Evolutionary conservation across 257 asterid species (phyloP).

Genomic region (Nicotiana paniculata): DNA sequence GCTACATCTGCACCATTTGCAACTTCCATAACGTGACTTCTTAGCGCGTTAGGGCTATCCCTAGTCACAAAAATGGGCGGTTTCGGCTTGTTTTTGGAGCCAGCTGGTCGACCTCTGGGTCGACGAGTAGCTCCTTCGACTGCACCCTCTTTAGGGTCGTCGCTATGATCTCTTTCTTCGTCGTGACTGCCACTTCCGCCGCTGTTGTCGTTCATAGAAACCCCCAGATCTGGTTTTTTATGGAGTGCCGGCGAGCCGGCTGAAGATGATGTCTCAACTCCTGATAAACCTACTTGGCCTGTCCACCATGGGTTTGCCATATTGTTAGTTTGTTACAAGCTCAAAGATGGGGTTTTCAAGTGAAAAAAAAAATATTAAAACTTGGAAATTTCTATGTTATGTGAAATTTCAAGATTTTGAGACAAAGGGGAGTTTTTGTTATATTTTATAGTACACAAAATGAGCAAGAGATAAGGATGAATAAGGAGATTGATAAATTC

Average conservation of each 20-base stretch:
- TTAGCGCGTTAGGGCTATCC: slow-evolving; percentile 64
- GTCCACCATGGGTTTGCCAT: slow-evolving; percentile 72
- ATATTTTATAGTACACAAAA: neutral
- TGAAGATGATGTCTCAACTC: slow-evolving; percentile 34
- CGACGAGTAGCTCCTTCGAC: slow-evolving; percentile 40
- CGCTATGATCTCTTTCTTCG: slow-evolving; percentile 34
- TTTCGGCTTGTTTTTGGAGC: slow-evolving; percentile 60
- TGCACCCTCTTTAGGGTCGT: slow-evolving; percentile 53
- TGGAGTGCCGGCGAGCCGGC: slow-evolving; percentile 23
- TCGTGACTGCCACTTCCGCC: slow-evolving; percentile 22
- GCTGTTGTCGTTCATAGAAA: slow-evolving; percentile 33
- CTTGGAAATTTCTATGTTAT: neutral
- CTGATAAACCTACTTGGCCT: slow-evolving; percentile 42
- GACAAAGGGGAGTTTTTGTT: slow-evolving; percentile 1
- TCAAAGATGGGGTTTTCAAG: neutral
- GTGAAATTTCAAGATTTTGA: neutral
- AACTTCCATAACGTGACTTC: slow-evolving; percentile 64
- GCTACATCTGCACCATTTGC: slow-evolving; percentile 56
- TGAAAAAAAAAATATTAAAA: neutral
- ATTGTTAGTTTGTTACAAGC: neutral
- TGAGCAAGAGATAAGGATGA: neutral
- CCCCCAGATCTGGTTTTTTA: slow-evolving; percentile 48
- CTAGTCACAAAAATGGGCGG: slow-evolving; percentile 56
- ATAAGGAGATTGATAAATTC: slow-evolving; percentile 9
- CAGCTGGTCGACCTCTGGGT: slow-evolving; percentile 56